These are phyloP conservation scores for Dryadomyces sulphureus DNA, from an alignment of 2,329 filamentous ascomycete species.

Conservation along the genomic window DNA sequence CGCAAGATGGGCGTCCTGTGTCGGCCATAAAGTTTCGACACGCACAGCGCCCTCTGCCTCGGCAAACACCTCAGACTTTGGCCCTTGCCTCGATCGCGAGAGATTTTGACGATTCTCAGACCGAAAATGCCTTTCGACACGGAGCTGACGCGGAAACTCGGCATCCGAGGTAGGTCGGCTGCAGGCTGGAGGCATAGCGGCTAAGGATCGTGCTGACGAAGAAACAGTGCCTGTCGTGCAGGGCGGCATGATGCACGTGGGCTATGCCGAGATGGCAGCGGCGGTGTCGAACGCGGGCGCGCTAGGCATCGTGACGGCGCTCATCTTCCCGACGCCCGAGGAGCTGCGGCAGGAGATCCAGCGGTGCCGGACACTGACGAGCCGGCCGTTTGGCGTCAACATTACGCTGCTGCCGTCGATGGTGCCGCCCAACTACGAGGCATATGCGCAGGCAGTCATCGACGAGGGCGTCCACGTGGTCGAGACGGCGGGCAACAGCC, in stretches of 20 bases:
- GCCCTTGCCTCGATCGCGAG: background rate
- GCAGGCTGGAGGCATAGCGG: background rate
- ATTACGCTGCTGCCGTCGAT: slow-evolving; percentile 84
- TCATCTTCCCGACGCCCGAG: slow-evolving; percentile 86
- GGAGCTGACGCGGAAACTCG: slow-evolving; percentile 40
- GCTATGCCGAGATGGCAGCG: slow-evolving; percentile 59
- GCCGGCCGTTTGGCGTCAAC: slow-evolving; percentile 80
- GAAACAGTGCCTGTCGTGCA: slow-evolving; percentile 61
- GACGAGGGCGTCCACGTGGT: slow-evolving; percentile 86
- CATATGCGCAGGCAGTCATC: slow-evolving; percentile 83
- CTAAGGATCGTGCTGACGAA: slow-evolving; percentile 12
- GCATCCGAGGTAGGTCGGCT: slow-evolving; percentile 25
- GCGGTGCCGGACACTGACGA: slow-evolving; percentile 66
- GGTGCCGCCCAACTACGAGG: slow-evolving; percentile 79
- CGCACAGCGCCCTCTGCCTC: too few relatives aligned
- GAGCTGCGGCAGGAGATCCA: slow-evolving; percentile 89
- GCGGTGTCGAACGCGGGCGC: slow-evolving; percentile 73
- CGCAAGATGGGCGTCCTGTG: too few relatives aligned
- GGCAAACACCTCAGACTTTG: background rate
- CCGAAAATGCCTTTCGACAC: slow-evolving; percentile 39
- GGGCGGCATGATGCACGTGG: slow-evolving; percentile 52
- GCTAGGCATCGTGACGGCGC: slow-evolving; percentile 67
- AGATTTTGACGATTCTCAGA: too few relatives aligned
- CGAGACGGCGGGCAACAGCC: slow-evolving; percentile 40
- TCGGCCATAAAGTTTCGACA: too few relatives aligned